Conservation (phyloP, 2,329 filamentous ascomycete species). For the Beauveria sp. region DNA sequence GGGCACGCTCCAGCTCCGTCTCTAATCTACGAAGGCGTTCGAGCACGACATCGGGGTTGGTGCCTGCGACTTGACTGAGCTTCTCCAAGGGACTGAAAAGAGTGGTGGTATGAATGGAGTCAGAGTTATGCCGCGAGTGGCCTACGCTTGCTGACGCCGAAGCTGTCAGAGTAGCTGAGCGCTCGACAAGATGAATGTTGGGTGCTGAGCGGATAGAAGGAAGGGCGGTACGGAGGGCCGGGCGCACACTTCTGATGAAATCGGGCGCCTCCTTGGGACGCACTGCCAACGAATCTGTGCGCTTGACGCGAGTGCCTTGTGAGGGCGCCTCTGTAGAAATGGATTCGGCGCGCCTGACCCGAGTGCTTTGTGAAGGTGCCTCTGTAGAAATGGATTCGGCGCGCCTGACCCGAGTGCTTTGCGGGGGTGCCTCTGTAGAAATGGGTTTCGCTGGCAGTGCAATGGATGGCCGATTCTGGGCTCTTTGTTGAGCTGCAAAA, state of each 20-base stretch:
- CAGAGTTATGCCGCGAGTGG: conserved; percentile 22
- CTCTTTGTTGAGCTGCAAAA: conserved; percentile 58
- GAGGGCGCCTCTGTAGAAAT: no score
- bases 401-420: conserved; percentile 22
- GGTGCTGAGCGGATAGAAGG: conserved; percentile 19
- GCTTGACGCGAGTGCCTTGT: not conserved
- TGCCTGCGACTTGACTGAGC: conserved; percentile 41
- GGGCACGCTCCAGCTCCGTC: conserved; percentile 51
- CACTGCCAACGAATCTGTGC: conserved; percentile 13
- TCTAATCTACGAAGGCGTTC: conserved; percentile 49
- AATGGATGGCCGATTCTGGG: conserved; percentile 40
- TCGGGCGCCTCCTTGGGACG: conserved; percentile 7
- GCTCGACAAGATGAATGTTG: conserved; percentile 22
- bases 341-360: not conserved
- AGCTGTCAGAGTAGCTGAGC: conserved; percentile 22
- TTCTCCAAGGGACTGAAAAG: conserved; percentile 50
- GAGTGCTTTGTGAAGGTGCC: no score
- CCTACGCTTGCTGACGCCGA: conserved; percentile 18
- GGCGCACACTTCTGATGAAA: conserved; percentile 6
- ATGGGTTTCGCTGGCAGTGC: conserved; percentile 20
- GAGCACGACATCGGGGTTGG: conserved; percentile 51
- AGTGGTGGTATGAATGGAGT: conserved; percentile 33
- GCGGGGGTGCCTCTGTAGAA: conserved; percentile 19
- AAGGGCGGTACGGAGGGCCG: conserved; percentile 4
- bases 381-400: no score